Evolutionary conservation across 1,139 yeast genomes (phyloP), one percentile per base, ranked within the genome.

Genomic region (Pichia sp.): DNA sequence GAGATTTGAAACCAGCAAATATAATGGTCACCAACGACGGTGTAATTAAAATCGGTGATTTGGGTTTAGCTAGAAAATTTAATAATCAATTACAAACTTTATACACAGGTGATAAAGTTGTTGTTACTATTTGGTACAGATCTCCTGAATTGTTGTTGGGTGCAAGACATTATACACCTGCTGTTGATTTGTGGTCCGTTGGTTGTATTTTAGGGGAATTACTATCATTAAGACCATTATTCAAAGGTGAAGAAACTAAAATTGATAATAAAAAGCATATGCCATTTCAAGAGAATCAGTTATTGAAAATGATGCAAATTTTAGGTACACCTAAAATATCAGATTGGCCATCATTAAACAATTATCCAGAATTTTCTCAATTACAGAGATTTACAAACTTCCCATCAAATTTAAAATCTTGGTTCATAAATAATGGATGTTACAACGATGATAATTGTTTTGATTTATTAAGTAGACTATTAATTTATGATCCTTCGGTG

Each of bases 211-310:
- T 92, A 56, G 98, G 96, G 0, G 99, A 94, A 63, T 69, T 92
- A 44, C 70, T 92, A 22, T 87, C 96, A 3, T 68, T 94, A 40
- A 70, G 96, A 57, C 99, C 99, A 0, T 83, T 92, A 5, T 92
- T 92, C 69, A 92, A 94, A 64, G 98, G 98, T 40, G 99, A 92
- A 65, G 99, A 92, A 63, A 95, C 96, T 16, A 92, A 90, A 60
- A 85, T 90, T 74, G 97, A 90, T 63, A 86, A 85, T 57, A 89
- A 87, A 63, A 90, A 90, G 62, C 84, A 81, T 51, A 92, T 90
- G 3, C 97, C 97, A 4, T 92, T 92, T 64, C 98, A 92, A 66
- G 81, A 85, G 49, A 90, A 86, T 61, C 99, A 92, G 68, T 76
- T 90, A 62, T 85, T 86, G 58, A 89, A 89, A 62, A 90, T 92